Base-by-base conservation (phyloP, 208 protist species). In the Trypanosoma congolense region DNA sequence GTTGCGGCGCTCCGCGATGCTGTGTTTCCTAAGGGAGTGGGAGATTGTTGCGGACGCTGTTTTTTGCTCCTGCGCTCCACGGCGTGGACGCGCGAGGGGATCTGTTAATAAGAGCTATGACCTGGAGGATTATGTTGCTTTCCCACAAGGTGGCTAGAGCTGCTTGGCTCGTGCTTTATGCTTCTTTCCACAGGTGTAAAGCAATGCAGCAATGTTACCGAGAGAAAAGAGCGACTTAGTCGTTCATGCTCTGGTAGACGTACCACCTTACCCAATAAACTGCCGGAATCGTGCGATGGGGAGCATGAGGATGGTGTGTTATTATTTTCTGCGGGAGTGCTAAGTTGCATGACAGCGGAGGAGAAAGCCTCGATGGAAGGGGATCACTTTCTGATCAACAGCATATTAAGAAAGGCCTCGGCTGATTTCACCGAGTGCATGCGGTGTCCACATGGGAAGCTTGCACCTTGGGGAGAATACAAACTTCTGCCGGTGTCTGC, bases 101-200 rank as follows among this genome's bases (percentile, higher is more conserved):
- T 24, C 40, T 38, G 25, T 31, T 2, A 12, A 16, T 22, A 18
- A n/a, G 18, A 33, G 21, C n/a, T 33, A 45, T 10, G 35, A 53
- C 28, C 22, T 58, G 3, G 51, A 14, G 4, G 51, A 66, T 31
- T 50, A 65, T 12, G 78, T 80, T 68, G 68, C 70, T 18, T 93
- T 38, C 86, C 86, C n/a, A 73, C 72, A 8, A 53, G 42, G 29
- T 93, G 82, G 82, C 46, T 93, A 44, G 54, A 68, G 36, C 31
- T 65, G n/a, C 49, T 90, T 19, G 86, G 86, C 19, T 71, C 77
- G 12, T 62, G 59, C 22, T 90, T 93, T 38, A 41, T 88, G 6
- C 77, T 73, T 8, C 65, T 68, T 2, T 75, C 59, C 52, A 61
- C 82, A 8, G 59, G 75, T 61, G 63, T 71, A 36, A 38, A 44